Conservation (phyloP, 805 yeast species). For the Nakazawaea populi region DNA sequence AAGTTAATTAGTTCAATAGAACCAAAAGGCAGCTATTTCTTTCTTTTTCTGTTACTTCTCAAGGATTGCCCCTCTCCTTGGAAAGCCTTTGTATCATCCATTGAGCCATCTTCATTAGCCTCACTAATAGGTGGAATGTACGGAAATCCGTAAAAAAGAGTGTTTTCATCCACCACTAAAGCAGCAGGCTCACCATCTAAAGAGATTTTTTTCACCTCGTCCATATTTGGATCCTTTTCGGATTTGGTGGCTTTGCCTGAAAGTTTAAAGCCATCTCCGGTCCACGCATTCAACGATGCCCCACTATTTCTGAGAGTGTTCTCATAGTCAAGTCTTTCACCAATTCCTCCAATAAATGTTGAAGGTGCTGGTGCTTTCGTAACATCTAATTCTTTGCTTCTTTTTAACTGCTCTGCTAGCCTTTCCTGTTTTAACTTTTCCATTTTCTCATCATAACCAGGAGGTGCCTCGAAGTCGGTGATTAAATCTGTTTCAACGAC, state of each 20-base stretch:
- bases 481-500: slow-evolving; percentile 95
- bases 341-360: slow-evolving; percentile 32
- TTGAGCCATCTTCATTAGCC: slow-evolving; percentile 25
- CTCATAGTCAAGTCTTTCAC: slow-evolving; percentile 60
- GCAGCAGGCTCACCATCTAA: slow-evolving; percentile 66
- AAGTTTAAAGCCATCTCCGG: slow-evolving; percentile 65
- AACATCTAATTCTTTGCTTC: slow-evolving; percentile 32
- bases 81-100: slow-evolving; percentile 28
- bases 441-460: slow-evolving; percentile 72
- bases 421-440: slow-evolving; percentile 16
- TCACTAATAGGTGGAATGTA: slow-evolving; percentile 43
- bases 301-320: slow-evolving; percentile 40
- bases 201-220: slow-evolving; percentile 38
- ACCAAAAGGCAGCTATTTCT: neutral
- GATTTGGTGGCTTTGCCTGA: slow-evolving; percentile 46
- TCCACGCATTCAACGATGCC: slow-evolving; percentile 28
- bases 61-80: slow-evolving; percentile 72
- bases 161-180: slow-evolving; percentile 72
- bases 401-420: slow-evolving; percentile 10
- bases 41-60: slow-evolving; percentile 45
- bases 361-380: slow-evolving; percentile 28
- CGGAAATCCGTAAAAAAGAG: slow-evolving; percentile 92
- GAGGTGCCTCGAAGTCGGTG: slow-evolving; percentile 98
- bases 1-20: too few species aligned
- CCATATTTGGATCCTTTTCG: slow-evolving; percentile 15